These are phyloP conservation scores for Curvularia verruculosa DNA, from an alignment of 2,329 filamentous ascomycete genomes.

Conservation along the genomic window DNA sequence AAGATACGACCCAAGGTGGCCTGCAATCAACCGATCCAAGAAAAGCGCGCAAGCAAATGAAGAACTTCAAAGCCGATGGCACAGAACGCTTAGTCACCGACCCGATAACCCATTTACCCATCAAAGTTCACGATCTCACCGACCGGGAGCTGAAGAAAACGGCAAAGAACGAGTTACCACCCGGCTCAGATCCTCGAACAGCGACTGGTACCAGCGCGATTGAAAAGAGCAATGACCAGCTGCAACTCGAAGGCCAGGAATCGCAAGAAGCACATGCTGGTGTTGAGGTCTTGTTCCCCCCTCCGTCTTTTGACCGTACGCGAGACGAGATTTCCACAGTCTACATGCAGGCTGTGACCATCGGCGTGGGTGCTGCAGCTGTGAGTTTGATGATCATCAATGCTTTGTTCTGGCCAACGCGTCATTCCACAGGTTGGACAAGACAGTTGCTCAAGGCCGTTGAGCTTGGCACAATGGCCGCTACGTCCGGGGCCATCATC, in stretches of 20 bases:
- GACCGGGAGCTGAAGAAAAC: conserved; percentile 62
- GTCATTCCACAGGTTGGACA: conserved; percentile 38
- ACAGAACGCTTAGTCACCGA: conserved; percentile 69
- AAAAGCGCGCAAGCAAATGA: conserved; percentile 57
- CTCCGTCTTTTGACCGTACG: conserved; percentile 57
- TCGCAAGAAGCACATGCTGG: conserved; percentile 52
- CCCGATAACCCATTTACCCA: conserved; percentile 72
- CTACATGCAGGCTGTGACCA: conserved; percentile 54
- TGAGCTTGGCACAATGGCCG: conserved; percentile 38
- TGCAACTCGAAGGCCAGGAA: conserved; percentile 53
- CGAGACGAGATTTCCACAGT: conserved; percentile 53
- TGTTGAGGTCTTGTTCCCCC: conserved; percentile 61
- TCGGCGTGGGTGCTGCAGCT: conserved; percentile 46
- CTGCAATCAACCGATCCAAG: conserved; percentile 50
- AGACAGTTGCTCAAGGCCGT: conserved; percentile 36
- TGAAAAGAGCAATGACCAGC: conserved; percentile 53
- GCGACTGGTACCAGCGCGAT: conserved; percentile 55
- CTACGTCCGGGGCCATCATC: conserved; percentile 44
- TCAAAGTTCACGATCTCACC: conserved; percentile 72
- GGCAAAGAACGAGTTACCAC: conserved; percentile 54
- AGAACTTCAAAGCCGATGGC: conserved; percentile 55
- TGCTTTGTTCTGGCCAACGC: conserved; percentile 43
- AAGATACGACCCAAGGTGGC: conserved; percentile 55
- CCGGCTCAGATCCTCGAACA: conserved; percentile 49
- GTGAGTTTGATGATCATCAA: conserved; percentile 46